Conservation (phyloP, 306 rosid species). For the cucumber (Cucumis sativus) region Cucumber_9930_V3 NC_026659.2:24922501-24923000, state of each 20-base stretch:
- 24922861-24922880: not conserved
- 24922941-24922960: constrained; percentile 76
- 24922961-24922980: constrained; percentile 96
- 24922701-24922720: not conserved
- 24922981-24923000: constrained; percentile 97
- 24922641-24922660: not conserved
- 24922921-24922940: not conserved
- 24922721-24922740: not conserved
- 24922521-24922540: constrained; percentile 88
- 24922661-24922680: not conserved
- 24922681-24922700: not conserved
- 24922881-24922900: not conserved
- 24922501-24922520: constrained; percentile 70
- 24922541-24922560: constrained; percentile 85
- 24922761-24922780: constrained; percentile 3
- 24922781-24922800: constrained; percentile 61
- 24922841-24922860: constrained; percentile 41
- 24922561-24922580: constrained; percentile 81
- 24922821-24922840: constrained; percentile 90
- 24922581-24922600: constrained; percentile 66
- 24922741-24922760: not conserved
- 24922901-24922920: not conserved
- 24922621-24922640: constrained; percentile 32
- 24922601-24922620: constrained; percentile 52
- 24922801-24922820: constrained; percentile 78